Base-by-base conservation (phyloP, 768 basidiomycete species). In the Tricholoma bakamatsutake region DNA sequence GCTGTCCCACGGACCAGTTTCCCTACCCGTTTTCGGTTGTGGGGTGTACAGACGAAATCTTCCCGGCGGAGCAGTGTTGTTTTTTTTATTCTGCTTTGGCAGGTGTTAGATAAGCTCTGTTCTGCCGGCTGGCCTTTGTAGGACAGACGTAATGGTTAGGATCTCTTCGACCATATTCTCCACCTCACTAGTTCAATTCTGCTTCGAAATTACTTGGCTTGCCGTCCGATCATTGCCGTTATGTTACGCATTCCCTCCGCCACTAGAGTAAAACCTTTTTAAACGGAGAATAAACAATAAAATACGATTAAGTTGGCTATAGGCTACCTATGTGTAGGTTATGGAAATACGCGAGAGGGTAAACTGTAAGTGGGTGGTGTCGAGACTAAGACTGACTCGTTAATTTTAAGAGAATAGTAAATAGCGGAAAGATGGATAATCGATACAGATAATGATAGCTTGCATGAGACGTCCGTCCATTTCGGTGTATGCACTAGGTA, bases 381-480 rank as follows among this genome's bases (percentile, higher is more conserved):
- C 6, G 2, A 40, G 39, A 24, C 2, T 24, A 24, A 24, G 21
- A 24, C 21, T 24, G 21, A 24, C 21, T 24, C n/a, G 3, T 24
- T 24, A 24, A 24, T 1, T 24, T 1, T 18, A 40, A 18, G 39
- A 7, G 24, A 45, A 24, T 45, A 13, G 12, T 10, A 30, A 31
- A 21, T 12, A 31, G 50, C 35, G 28, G 17, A 48, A 42, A 17
- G 40, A 51, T 13, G 28, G 45, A 57, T 59, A 57, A 45, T 62
- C 53, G 65, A 67, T 69, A 68, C 64, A 69, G 50, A 57, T 50
- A 50, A 56, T 40, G 31, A 50, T 37, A 50, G 24, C 15, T 43
- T 53, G 28, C 46, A 59, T 61, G 53, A 18, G 51, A 5, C 47
- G 50, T 67, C 68, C 69, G 67, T 64, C 56, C 62, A 58, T 63